Conservation (phyloP, 2,329 filamentous ascomycete species). For the Pseudogymnoascus sp. region DNA sequence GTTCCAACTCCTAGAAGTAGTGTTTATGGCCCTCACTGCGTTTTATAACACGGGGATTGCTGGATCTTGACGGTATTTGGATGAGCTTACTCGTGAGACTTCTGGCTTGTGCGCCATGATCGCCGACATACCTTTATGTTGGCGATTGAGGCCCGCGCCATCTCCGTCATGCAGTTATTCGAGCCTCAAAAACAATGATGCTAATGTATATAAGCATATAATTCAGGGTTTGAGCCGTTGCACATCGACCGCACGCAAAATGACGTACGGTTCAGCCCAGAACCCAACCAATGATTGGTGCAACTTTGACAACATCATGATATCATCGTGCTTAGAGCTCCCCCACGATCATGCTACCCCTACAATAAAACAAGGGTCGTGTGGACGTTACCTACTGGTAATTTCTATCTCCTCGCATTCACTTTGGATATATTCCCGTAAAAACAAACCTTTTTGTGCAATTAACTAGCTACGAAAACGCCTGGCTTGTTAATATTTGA, state of each 20-base stretch:
- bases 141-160: not conserved
- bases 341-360: not conserved
- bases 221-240: not conserved
- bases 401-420: not conserved
- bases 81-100: not conserved
- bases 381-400: not conserved
- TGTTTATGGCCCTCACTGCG: not conserved
- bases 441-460: not conserved
- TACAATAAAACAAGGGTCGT: conserved; percentile 4
- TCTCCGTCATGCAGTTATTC: not conserved
- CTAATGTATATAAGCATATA: conserved; percentile 7
- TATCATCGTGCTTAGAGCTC: conserved; percentile 4
- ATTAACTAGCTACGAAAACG: not conserved
- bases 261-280: not conserved
- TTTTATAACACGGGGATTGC: not conserved
- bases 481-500: not conserved
- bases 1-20: not conserved
- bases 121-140: not conserved
- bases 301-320: conserved; percentile 5
- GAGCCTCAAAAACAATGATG: not conserved
- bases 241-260: not conserved
- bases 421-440: not conserved
- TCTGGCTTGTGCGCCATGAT: not conserved
- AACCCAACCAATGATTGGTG: not conserved
- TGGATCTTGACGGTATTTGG: not conserved